Evolutionary conservation across 2,329 filamentous ascomycete genomes (phyloP).

Genomic region (Aspergillus transmontanensis): DNA sequence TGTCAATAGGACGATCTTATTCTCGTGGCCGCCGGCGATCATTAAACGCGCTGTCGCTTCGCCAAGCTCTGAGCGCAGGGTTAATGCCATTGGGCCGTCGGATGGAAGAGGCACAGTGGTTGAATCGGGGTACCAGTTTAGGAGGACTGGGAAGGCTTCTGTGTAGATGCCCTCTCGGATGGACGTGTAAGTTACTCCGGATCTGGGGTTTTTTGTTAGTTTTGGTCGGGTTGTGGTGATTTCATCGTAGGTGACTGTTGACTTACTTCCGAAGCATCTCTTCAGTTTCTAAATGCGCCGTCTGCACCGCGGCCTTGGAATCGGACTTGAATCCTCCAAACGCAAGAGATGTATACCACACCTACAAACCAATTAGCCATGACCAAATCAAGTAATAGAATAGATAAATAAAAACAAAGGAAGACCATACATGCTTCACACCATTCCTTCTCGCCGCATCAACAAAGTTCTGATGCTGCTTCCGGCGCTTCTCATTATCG

Average conservation of each 20-base stretch:
- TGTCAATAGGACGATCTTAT: constrained; percentile 43
- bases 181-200: constrained; percentile 53
- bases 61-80: constrained; percentile 56
- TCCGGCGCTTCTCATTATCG: constrained; percentile 49
- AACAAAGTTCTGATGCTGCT: constrained; percentile 54
- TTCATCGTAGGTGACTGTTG: neutral
- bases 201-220: constrained; percentile 22
- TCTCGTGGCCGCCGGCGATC: constrained; percentile 40
- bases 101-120: constrained; percentile 35
- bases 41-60: constrained; percentile 58
- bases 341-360: constrained; percentile 62
- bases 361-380: constrained; percentile 21
- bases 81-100: constrained; percentile 54
- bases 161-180: constrained; percentile 62
- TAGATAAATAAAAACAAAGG: neutral
- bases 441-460: constrained; percentile 56
- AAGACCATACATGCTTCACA: constrained; percentile 50
- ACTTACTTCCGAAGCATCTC: constrained; percentile 47
- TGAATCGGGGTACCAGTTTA: constrained; percentile 45
- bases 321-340: constrained; percentile 52
- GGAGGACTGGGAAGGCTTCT: constrained; percentile 63
- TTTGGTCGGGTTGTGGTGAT: neutral
- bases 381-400: neutral
- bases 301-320: constrained; percentile 56
- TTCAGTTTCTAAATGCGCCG: constrained; percentile 62